phyloP scores from a whole-genome alignment of 2,329 filamentous ascomycete species.

The Fonsecaea erecta region DNA sequence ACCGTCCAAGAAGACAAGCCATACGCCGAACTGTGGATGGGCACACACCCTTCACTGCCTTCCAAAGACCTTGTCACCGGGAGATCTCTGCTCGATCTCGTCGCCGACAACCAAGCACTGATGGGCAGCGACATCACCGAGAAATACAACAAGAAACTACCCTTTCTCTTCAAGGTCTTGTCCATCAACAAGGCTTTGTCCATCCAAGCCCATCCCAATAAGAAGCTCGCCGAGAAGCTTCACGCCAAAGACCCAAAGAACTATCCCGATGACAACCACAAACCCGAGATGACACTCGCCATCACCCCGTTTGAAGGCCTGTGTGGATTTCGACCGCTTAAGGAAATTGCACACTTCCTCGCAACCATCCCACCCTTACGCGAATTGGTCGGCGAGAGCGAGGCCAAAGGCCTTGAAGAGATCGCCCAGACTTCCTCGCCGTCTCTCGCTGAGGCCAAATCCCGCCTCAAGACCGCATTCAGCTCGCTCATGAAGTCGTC shows the following conservation, averaged over 20 bases:
- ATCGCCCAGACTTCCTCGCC: conserved; percentile 60
- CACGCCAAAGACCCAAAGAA: conserved; percentile 87
- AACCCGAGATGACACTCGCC: conserved; percentile 98
- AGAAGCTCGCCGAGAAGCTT: conserved; percentile 86
- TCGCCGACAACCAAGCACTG: conserved; percentile 83
- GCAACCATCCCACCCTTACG: conserved; percentile 67
- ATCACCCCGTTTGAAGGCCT: conserved; percentile 95
- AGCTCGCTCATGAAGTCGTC: conserved; percentile 78
- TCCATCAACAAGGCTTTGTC: conserved; percentile 95
- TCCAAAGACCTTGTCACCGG: conserved; percentile 86
- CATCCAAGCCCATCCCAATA: conserved; percentile 96
- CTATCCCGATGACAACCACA: conserved; percentile 99
- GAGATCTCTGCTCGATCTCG: conserved; percentile 82
- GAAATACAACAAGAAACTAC: conserved; percentile 79
- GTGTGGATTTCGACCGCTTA: conserved; percentile 88
- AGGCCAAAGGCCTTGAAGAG: conserved; percentile 60
- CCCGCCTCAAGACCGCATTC: conserved; percentile 75
- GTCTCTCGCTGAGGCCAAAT: conserved; percentile 70
- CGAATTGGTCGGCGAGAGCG: conserved; percentile 68
- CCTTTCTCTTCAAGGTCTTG: conserved; percentile 97
- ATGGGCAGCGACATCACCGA: conserved; percentile 74
- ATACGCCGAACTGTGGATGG: conserved; percentile 99
- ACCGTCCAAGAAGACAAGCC: conserved; percentile 83
- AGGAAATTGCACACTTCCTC: conserved; percentile 85
- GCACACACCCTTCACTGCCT: conserved; percentile 92